Base-by-base conservation (phyloP, 1,139 yeast genomes). In the Saccharomyces hybrid region DNA sequence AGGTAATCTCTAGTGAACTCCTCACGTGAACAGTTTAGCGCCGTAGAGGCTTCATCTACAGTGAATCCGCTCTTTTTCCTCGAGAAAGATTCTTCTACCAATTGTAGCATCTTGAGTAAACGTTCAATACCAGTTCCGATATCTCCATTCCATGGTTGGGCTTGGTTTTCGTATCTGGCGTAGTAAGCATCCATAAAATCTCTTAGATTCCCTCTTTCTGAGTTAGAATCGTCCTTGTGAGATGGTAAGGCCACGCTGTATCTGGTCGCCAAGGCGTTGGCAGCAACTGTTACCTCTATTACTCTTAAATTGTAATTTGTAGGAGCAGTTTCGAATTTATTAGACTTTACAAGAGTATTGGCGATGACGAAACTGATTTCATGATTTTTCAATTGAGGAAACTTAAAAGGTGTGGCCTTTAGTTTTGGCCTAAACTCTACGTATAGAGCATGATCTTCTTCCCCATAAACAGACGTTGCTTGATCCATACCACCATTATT, bases 401-500 rank as follows among this genome's bases (percentile, higher is more conserved):
- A 79, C 49, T 73, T 68, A 61, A 82, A 75, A 5, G 87, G 79
- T 32, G 76, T 72, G 3, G 82, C 88, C 38, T 69, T 72, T 53
- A 85, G 73, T 54, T 74, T 68, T 1, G 91, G 91, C 58, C 78
- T 77, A 70, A 85, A 85, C 55, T 80, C 79, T 46, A 85, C 82
- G 59, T 78, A 76, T 55, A 85, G 69, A 0, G 85, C 86, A 61
- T 84, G 81, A 57, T 75, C 78, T 46, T 69, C 71, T 60, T 79
- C 81, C 9, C 89, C 90, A 60, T 78, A 83, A 25, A 85, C 76
- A 2, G 86, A 79, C 1, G 90, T 89, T 55, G 86, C 78, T 70
- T 85, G 91, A 67, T 85, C 91, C 87, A 85, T 81, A 29, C 91
- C 91, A 14, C 91, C 91, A 48, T 84, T 82, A 64, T 82, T 84